phyloP scores from a whole-genome alignment of 306 rosid genomes.

The Lotus japonicus region DNA sequence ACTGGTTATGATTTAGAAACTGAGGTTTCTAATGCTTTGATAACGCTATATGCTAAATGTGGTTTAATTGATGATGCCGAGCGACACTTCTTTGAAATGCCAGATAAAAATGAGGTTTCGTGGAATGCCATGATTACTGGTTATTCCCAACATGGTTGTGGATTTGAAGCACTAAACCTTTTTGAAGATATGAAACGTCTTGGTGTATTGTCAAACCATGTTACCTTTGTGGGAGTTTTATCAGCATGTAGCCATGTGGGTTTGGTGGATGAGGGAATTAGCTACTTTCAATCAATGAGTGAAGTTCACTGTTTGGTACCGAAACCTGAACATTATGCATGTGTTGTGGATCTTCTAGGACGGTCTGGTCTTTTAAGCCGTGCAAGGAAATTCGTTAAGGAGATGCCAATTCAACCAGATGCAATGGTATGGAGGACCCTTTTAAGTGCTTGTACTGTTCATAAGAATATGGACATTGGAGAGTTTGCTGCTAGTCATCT shows the following conservation, averaged over 20 bases:
- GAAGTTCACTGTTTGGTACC: constrained; percentile 62
- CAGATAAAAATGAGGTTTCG: constrained; percentile 64
- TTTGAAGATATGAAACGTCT: constrained; percentile 67
- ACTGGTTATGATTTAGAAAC: constrained; percentile 63
- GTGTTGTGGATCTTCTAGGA: constrained; percentile 79
- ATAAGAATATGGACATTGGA: constrained; percentile 68
- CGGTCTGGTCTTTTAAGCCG: constrained; percentile 62
- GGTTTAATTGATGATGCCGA: constrained; percentile 64
- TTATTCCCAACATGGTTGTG: constrained; percentile 80
- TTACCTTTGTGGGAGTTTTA: constrained; percentile 78
- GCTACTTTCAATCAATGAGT: constrained; percentile 65
- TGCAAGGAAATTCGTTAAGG: constrained; percentile 54
- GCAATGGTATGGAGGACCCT: constrained; percentile 87
- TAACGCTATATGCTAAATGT: constrained; percentile 78
- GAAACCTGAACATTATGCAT: constrained; percentile 77
- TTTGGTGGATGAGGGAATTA: constrained; percentile 69
- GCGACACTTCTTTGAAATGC: constrained; percentile 61
- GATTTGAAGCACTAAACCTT: constrained; percentile 57
- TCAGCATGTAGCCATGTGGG: constrained; percentile 93
- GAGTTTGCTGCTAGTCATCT: constrained; percentile 79
- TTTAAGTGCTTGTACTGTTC: constrained; percentile 68
- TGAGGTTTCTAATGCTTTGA: constrained; percentile 78
- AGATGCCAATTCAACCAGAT: constrained; percentile 80
- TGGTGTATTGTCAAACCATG: constrained; percentile 57
- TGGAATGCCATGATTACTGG: constrained; percentile 91